Conservation (phyloP, 2,329 filamentous ascomycete genomes). For the Aspergillus floridensis region DNA sequence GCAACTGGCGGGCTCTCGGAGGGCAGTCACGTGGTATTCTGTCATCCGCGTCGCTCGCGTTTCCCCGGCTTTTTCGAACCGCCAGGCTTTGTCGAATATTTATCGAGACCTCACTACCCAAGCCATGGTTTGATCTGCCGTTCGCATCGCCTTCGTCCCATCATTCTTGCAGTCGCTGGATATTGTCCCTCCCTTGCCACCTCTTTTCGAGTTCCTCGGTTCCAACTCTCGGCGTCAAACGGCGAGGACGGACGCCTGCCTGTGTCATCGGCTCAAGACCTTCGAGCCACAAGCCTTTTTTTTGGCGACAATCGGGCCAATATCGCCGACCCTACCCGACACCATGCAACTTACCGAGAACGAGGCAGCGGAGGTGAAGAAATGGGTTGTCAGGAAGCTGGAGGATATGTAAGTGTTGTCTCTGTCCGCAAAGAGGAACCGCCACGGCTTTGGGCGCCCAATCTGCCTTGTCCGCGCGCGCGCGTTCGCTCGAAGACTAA, state of each 20-base stretch:
- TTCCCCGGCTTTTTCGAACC: slow-evolving; percentile 18
- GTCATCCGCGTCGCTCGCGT: slow-evolving; percentile 23
- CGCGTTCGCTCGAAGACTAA: not conserved
- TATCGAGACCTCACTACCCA: not conserved
- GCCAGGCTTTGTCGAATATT: slow-evolving; percentile 10
- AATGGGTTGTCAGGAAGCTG: slow-evolving; percentile 58
- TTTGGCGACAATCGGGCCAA: not conserved
- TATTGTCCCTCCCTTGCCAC: not conserved
- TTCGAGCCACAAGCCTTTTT: not conserved
- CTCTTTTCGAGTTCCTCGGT: not conserved
- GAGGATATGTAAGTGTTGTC: slow-evolving; percentile 52
- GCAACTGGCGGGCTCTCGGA: not conserved
- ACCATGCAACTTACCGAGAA: slow-evolving; percentile 56
- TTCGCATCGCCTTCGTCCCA: not conserved
- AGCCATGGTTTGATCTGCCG: slow-evolving; percentile 7
- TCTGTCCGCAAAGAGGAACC: slow-evolving; percentile 4
- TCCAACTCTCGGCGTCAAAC: not conserved
- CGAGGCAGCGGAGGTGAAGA: slow-evolving; percentile 54
- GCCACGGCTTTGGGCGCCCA: not conserved
- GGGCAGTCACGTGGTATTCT: slow-evolving; percentile 15
- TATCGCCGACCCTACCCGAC: not conserved
- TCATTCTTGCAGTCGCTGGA: not conserved
- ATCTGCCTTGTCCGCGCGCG: not conserved
- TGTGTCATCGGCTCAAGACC: not conserved
- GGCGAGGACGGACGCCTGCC: not conserved